Evolutionary conservation across 2,329 filamentous ascomycete species (phyloP), one percentile per base, ranked within the genome.

Genomic region (Tricladium varicosporioides): DNA sequence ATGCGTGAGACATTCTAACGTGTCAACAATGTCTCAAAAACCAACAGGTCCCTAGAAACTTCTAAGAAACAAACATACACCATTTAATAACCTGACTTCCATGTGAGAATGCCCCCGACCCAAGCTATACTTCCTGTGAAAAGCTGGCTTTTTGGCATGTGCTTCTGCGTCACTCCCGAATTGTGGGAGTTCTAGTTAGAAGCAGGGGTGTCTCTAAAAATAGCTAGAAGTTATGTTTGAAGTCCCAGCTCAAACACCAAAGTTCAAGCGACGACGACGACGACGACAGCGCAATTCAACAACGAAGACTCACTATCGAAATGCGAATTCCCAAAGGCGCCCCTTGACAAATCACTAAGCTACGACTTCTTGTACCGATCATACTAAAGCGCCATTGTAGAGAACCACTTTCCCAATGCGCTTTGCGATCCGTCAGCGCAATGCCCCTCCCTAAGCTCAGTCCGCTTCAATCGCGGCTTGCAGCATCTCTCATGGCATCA

Each of bases 401-500:
- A 45, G 42, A 49, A 32, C 43, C 27, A 27, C 47, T 15, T 46
- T 55, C 44, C 47, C 36, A 57, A 62, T 63, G 64, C 63, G 57
- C 59, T n/a, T 36, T 47, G 51, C 48, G 42, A 45, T 58, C 50
- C 53, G 60, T 48, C 31, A 67, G 47, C 58, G 56, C 56, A 58
- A 71, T 71, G 70, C 69, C 66, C 58, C 64, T 71, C 56, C 68
- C 69, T 47, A 72, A 86, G 73, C 80, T 87, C 72, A 86, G 81
- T 71, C 84, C 82, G 67, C 76, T 89, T 64, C 89, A 89, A 76
- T 87, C 85, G 74, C 86, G 88, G 70, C 82, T 91, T 68, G 82
- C 82, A 69, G 84, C 86, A 66, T 89, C 86, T 56, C 70, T 88
- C 53, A 76, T 81, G 66, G 83, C 85, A 53, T 82, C 84, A 32